Conservation (phyloP, 176 grass and related monocot species). For the Olyra latifolia region DNA sequence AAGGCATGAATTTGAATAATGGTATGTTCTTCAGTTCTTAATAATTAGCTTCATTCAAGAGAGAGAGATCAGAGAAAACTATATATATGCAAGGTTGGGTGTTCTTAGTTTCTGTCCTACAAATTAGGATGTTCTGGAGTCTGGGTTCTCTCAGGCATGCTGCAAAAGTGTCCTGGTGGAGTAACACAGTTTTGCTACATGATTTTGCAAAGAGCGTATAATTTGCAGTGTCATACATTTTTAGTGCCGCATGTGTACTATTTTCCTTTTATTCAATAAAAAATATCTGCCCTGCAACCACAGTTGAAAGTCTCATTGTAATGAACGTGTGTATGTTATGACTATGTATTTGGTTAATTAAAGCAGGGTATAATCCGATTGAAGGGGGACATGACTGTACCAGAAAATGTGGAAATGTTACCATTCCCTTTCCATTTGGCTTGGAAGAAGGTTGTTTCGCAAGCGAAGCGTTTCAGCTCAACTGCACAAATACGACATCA, state of each 20-base stretch:
- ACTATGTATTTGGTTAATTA: neutral
- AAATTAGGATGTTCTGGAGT: too few relatives aligned
- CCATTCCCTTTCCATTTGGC: neutral
- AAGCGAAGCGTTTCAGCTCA: neutral
- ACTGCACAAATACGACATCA: neutral
- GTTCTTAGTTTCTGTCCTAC: too few relatives aligned
- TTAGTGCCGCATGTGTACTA: neutral
- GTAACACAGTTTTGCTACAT: neutral
- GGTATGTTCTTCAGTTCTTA: too few relatives aligned
- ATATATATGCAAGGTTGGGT: too few relatives aligned
- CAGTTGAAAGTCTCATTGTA: neutral
- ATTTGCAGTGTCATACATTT: neutral
- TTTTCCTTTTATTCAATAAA: neutral
- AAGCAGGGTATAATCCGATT: neutral
- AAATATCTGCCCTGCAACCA: neutral
- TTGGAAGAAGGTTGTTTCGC: neutral
- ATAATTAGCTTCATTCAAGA: too few relatives aligned
- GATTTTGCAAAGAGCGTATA: neutral
- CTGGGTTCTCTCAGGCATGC: neutral
- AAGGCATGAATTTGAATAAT: too few relatives aligned
- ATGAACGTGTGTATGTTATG: neutral
- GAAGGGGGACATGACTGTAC: neutral
- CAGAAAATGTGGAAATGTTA: neutral
- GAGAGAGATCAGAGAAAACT: too few relatives aligned
- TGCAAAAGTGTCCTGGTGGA: neutral